Evolutionary conservation across 805 yeast genomes (phyloP).

Genomic region (Cyberlindnera maritima): DNA sequence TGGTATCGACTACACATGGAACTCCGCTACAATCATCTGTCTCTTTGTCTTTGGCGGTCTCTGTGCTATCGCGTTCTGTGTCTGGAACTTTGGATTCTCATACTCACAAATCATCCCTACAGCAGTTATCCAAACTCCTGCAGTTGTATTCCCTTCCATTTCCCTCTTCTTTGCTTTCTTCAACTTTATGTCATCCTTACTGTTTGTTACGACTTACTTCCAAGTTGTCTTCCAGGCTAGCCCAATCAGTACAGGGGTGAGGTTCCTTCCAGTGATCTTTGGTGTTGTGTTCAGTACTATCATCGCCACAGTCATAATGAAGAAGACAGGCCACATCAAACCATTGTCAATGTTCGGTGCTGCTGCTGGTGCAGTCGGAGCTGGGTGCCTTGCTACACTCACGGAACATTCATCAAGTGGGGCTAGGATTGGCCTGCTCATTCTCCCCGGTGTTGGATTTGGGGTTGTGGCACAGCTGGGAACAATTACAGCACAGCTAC

Average conservation of each 20-base stretch:
- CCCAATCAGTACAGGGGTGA: constrained; percentile 44
- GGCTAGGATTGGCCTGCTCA: constrained; percentile 34
- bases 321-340: constrained; percentile 34
- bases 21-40: constrained; percentile 46
- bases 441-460: constrained; percentile 36
- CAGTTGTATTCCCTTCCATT: constrained; percentile 31
- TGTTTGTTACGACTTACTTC: constrained; percentile 5
- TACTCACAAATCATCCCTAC: constrained; percentile 32
- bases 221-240: constrained; percentile 33
- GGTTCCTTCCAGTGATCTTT: constrained; percentile 40
- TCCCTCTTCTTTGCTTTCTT: constrained; percentile 36
- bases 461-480: constrained; percentile 35
- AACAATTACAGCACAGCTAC: constrained; percentile 38
- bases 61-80: constrained; percentile 1
- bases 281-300: constrained; percentile 30
- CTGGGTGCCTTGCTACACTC: constrained; percentile 34
- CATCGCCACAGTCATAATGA: constrained; percentile 28
- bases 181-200: constrained; percentile 37
- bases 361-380: constrained; percentile 31
- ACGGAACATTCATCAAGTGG: constrained; percentile 28
- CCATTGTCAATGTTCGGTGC: constrained; percentile 33
- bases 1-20: constrained; percentile 50
- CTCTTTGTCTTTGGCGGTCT: constrained; percentile 37
- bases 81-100: constrained; percentile 11
- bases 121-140: constrained; percentile 36